Conservation (phyloP, 179 eudicot species). For the Beta macrorhiza region DNA sequence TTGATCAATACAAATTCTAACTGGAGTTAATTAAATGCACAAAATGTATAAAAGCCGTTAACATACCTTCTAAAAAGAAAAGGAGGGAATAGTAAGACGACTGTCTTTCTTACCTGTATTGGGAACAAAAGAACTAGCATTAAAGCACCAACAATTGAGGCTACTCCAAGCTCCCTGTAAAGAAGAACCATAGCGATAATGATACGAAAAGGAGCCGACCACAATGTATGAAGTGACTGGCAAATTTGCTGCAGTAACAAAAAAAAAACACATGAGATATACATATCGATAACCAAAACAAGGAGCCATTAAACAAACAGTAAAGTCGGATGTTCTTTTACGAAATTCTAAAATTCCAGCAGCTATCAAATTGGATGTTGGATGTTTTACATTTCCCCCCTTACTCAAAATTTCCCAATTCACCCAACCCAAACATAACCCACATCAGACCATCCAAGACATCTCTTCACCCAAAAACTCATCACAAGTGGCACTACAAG, state of each 20-base stretch:
- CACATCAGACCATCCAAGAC: too few relatives aligned
- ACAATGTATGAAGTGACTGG: conserved; percentile 84
- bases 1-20: too few relatives aligned
- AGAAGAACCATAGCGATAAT: conserved; percentile 77
- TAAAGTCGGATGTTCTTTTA: background rate
- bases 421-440: too few relatives aligned
- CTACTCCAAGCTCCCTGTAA: conserved; percentile 75
- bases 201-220: conserved; percentile 99
- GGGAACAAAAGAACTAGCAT: conserved; percentile 79
- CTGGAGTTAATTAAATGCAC: too few relatives aligned
- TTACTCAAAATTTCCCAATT: too few relatives aligned
- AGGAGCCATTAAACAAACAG: conserved; percentile 3
- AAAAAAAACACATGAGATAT: conserved; percentile 6
- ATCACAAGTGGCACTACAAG: too few relatives aligned
- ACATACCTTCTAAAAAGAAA: too few relatives aligned
- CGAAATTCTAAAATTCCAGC: background rate
- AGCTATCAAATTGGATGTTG: background rate
- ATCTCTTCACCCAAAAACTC: too few relatives aligned
- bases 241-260: conserved; percentile 69
- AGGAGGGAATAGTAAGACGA: background rate
- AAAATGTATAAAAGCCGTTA: too few relatives aligned
- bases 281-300: background rate
- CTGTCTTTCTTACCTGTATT: conserved; percentile 56
- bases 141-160: conserved; percentile 81
- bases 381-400: too few relatives aligned